phyloP scores from a whole-genome alignment of 2,329 filamentous ascomycete genomes.

The Polytolypa hystricis region DNA sequence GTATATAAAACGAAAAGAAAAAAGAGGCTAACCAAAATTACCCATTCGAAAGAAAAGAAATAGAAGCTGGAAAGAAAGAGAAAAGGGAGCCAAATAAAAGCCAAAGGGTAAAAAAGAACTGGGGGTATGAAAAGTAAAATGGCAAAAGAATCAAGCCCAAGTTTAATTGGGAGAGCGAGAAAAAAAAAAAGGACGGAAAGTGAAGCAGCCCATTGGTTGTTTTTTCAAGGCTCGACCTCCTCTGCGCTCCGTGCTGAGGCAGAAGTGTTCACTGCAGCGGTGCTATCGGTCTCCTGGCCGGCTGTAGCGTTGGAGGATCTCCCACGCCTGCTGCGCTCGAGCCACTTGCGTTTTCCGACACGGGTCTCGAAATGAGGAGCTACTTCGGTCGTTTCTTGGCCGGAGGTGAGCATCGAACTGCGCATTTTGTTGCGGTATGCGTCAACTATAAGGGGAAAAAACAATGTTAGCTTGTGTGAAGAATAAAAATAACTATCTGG shows the following conservation, averaged over 20 bases:
- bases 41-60: background rate
- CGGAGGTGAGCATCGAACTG: slow-evolving; percentile 64
- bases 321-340: slow-evolving; percentile 16
- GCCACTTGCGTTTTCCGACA: slow-evolving; percentile 12
- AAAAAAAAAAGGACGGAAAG: slow-evolving; percentile 7
- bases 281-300: slow-evolving; percentile 4
- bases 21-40: background rate
- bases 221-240: slow-evolving; percentile 24
- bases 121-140: slow-evolving; percentile 3
- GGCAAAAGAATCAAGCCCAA: slow-evolving; percentile 8
- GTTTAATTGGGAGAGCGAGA: too few species aligned
- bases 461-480: slow-evolving; percentile 10
- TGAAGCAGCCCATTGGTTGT: slow-evolving; percentile 3
- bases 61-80: background rate
- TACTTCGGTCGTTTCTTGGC: slow-evolving; percentile 61
- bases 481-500: slow-evolving; percentile 9
- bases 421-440: slow-evolving; percentile 89
- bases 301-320: background rate
- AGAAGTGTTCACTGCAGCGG: slow-evolving; percentile 15
- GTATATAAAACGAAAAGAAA: background rate
- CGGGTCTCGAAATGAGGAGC: slow-evolving; percentile 84
- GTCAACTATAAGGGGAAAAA: slow-evolving; percentile 52
- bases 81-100: background rate
- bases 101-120: slow-evolving; percentile 1
- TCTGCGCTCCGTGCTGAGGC: slow-evolving; percentile 25